Evolutionary conservation across 768 basidiomycete genomes (phyloP).

Genomic region (Serpula lacrymans): DNA sequence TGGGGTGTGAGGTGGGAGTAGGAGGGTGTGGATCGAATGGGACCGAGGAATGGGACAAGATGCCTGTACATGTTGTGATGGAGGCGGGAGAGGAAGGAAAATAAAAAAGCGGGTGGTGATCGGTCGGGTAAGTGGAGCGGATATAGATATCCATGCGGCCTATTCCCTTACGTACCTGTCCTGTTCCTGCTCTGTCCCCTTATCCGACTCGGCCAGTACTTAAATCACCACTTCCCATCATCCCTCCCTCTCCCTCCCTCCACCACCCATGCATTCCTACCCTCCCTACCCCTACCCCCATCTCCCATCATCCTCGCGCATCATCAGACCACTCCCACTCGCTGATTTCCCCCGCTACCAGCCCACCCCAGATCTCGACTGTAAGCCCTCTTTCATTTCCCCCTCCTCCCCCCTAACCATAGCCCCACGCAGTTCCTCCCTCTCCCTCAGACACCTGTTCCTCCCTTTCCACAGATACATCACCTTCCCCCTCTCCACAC

Average conservation of each 20-base stretch:
- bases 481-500: slow-evolving; percentile 24
- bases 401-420: slow-evolving; percentile 10
- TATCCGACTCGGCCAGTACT: slow-evolving; percentile 24
- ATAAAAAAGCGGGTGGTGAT: no score
- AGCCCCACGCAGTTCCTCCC: slow-evolving; percentile 31
- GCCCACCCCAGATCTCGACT: slow-evolving; percentile 4
- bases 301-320: slow-evolving; percentile 22
- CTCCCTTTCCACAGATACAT: slow-evolving; percentile 19
- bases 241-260: slow-evolving; percentile 8
- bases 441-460: slow-evolving; percentile 42
- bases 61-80: no score
- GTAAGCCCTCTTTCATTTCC: slow-evolving; percentile 9
- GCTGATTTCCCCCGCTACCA: slow-evolving; percentile 14
- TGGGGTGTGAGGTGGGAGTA: slow-evolving; percentile 11
- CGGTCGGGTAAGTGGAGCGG: no score
- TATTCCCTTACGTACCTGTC: slow-evolving; percentile 27
- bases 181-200: slow-evolving; percentile 19
- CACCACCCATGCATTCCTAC: slow-evolving; percentile 6
- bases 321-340: slow-evolving; percentile 16
- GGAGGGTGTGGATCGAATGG: slow-evolving; percentile 2
- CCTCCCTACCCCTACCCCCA: slow-evolving; percentile 11
- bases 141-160: slow-evolving; percentile 21
- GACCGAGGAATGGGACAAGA: neutral
- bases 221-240: slow-evolving; percentile 5
- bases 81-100: no score